phyloP scores from a whole-genome alignment of 2,329 filamentous ascomycete genomes.

The Fusarium coffeatum region DNA sequence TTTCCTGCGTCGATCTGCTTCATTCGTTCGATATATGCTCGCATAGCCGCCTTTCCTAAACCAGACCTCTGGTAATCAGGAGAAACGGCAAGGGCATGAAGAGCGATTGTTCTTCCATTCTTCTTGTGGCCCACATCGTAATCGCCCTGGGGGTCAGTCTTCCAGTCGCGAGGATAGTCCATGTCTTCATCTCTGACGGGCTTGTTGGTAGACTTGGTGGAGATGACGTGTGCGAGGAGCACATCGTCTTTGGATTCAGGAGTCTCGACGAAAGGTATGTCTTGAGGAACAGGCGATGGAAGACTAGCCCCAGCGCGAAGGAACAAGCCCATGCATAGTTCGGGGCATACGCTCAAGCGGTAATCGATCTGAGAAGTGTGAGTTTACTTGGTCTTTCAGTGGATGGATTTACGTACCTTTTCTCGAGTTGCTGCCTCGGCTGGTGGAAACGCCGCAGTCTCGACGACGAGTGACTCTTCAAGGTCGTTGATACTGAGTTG shows the following conservation, averaged over 20 bases:
- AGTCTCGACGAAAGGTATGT: slow-evolving; percentile 24
- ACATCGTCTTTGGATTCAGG: slow-evolving; percentile 12
- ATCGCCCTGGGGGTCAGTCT: slow-evolving; percentile 21
- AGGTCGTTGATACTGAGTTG: slow-evolving; percentile 41
- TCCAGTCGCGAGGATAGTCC: slow-evolving; percentile 44
- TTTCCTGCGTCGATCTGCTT: slow-evolving; percentile 30
- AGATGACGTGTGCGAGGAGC: slow-evolving; percentile 46
- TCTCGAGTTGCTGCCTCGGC: slow-evolving; percentile 46
- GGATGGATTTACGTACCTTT: slow-evolving; percentile 32
- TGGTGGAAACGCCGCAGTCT: slow-evolving; percentile 47
- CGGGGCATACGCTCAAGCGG: slow-evolving; percentile 43
- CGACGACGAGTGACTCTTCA: slow-evolving; percentile 40
- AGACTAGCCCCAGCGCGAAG: slow-evolving; percentile 2
- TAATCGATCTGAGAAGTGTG: slow-evolving; percentile 47
- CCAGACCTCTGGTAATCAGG: slow-evolving; percentile 43
- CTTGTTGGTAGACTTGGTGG: slow-evolving; percentile 41
- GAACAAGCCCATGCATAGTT: slow-evolving; percentile 47
- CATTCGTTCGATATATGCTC: slow-evolving; percentile 40
- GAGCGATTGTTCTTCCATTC: slow-evolving; percentile 45
- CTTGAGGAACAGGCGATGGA: slow-evolving; percentile 2
- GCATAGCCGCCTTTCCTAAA: slow-evolving; percentile 45
- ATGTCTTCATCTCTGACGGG: slow-evolving; percentile 46
- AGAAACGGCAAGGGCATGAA: slow-evolving; percentile 47
- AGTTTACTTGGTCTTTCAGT: background rate
- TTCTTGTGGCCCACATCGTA: slow-evolving; percentile 41